Evolutionary conservation across 345 rosid genomes (phyloP).

Genomic region (Streptanthus diversifolius): DNA sequence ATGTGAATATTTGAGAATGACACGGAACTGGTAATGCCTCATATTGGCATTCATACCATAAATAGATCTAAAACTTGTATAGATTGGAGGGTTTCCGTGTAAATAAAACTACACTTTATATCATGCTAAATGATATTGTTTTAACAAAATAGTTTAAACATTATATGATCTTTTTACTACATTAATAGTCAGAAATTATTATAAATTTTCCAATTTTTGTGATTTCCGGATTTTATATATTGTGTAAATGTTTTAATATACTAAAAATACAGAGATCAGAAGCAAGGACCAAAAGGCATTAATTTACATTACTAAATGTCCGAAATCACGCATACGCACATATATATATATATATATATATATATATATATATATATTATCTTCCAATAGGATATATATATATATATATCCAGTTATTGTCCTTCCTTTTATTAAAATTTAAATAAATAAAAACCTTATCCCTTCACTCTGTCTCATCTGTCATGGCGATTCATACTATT

Average conservation of each 20-base stretch:
- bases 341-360: not conserved
- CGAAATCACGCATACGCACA: constrained; percentile 20
- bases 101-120: too few species aligned
- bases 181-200: too few species aligned
- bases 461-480: constrained; percentile 21
- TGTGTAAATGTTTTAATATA: not conserved
- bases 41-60: not conserved
- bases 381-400: not conserved
- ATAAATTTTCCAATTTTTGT: not conserved
- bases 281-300: not conserved
- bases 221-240: too few species aligned
- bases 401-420: constrained; percentile 24
- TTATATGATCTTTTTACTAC: too few species aligned
- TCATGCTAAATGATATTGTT: too few species aligned
- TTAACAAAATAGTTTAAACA: too few species aligned
- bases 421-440: constrained; percentile 7
- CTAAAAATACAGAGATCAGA: not conserved
- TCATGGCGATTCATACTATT: constrained; percentile 31
- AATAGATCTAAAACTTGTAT: not conserved
- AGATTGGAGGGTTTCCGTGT: too few species aligned
- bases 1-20: not conserved
- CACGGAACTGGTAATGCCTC: not conserved
- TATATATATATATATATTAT: not conserved
- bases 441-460: constrained; percentile 23
- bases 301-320: constrained; percentile 1